These are phyloP conservation scores for Phytopythium boreale DNA, from an alignment of 352 stramenopile species.

Conservation along the genomic window DNA sequence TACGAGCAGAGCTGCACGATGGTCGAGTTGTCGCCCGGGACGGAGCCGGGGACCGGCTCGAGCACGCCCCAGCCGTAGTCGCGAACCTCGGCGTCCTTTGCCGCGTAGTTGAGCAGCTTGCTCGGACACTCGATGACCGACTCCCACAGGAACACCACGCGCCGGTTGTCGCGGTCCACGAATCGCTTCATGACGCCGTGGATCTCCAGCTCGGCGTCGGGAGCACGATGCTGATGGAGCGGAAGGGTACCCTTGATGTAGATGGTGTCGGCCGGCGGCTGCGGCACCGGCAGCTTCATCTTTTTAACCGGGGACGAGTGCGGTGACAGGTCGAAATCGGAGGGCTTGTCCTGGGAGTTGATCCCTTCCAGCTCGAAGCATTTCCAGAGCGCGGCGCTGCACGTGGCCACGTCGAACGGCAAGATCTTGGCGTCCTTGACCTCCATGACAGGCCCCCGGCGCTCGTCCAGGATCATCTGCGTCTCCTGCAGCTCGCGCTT, in stretches of 20 bases:
- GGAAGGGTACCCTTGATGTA: constrained; percentile 37
- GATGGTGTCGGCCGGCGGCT: constrained; percentile 24
- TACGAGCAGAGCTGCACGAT: constrained; percentile 60
- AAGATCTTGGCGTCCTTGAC: constrained; percentile 49
- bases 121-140: constrained; percentile 35
- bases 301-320: constrained; percentile 23
- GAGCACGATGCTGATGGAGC: constrained; percentile 30
- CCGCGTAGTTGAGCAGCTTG: constrained; percentile 17
- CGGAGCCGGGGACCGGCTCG: constrained; percentile 24
- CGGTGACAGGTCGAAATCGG: not conserved
- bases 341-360: not conserved
- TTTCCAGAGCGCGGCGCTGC: constrained; percentile 30
- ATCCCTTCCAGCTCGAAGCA: constrained; percentile 24
- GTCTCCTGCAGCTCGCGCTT: constrained; percentile 46
- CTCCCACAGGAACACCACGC: constrained; percentile 53
- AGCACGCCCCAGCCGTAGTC: constrained; percentile 49
- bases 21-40: constrained; percentile 30
- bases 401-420: constrained; percentile 38
- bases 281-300: constrained; percentile 11
- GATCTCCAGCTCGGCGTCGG: constrained; percentile 31
- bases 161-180: constrained; percentile 21
- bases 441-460: constrained; percentile 43
- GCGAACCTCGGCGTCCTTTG: constrained; percentile 38
- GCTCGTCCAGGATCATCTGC: constrained; percentile 51
- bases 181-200: constrained; percentile 41